Conservation (phyloP, 768 basidiomycete genomes). For the Psilocybe azurescens region DNA sequence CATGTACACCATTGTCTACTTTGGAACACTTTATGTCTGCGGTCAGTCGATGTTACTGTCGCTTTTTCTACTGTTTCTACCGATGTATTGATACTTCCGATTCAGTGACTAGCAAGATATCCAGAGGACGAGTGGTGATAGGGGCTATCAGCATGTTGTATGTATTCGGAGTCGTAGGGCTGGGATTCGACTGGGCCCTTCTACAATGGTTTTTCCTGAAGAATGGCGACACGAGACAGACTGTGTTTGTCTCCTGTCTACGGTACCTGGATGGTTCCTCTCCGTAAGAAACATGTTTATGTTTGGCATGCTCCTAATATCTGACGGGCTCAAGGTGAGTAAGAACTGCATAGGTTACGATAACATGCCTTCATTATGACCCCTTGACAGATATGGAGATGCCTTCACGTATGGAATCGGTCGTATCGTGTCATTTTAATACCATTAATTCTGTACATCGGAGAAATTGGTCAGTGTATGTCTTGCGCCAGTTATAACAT, state of each 20-base stretch:
- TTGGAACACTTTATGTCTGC: not conserved
- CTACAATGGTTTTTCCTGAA: conserved; percentile 4
- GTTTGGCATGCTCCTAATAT: not conserved
- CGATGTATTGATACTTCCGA: no score
- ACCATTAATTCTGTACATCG: not conserved
- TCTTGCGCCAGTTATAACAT: not conserved
- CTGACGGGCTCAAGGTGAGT: not conserved
- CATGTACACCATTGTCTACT: not conserved
- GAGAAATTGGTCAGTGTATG: not conserved
- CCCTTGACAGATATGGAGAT: conserved; percentile 3
- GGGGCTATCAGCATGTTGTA: not conserved
- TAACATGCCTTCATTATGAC: not conserved
- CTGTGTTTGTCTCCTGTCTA: not conserved
- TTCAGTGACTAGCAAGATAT: not conserved
- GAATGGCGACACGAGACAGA: not conserved
- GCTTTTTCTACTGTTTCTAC: no score
- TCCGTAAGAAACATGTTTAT: not conserved
- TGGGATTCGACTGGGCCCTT: not conserved
- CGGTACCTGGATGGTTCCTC: not conserved
- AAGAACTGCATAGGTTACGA: no score
- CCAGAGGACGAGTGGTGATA: not conserved
- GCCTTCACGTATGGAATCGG: conserved; percentile 4
- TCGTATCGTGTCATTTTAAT: not conserved
- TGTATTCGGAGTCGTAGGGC: not conserved
- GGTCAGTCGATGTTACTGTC: not conserved